Percentiles rank a stretch among this genome's conserved stretches.
phyloP scores from a whole-genome alignment of 2,329 filamentous ascomycete genomes.

The Cladophialophora immunda region DNA sequence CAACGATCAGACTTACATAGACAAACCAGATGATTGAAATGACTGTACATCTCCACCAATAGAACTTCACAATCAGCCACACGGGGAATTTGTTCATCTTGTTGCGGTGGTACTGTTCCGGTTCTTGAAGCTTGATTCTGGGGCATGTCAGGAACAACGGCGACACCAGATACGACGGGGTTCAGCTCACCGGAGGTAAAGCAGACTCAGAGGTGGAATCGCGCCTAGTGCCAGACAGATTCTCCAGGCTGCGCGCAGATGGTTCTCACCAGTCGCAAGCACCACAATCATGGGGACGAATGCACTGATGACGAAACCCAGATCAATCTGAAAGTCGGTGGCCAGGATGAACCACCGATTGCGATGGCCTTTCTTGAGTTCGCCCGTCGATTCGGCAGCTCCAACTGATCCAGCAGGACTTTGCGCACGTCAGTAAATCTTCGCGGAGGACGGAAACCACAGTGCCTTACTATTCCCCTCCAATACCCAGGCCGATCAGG shows the following conservation, averaged over 20 bases:
- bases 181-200: conserved; percentile 66
- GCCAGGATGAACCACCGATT: conserved; percentile 93
- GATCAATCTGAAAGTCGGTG: conserved; percentile 87
- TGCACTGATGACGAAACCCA: conserved; percentile 81
- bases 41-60: conserved; percentile 73
- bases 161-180: neutral
- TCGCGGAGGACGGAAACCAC: neutral
- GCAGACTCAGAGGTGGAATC: conserved; percentile 75
- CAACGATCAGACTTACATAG: conserved; percentile 57
- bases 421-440: neutral
- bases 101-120: conserved; percentile 76
- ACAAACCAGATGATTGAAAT: conserved; percentile 85
- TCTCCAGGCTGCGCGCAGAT: conserved; percentile 81
- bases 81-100: conserved; percentile 71
- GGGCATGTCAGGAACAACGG: neutral
- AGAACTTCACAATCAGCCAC: conserved; percentile 67
- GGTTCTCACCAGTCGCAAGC: conserved; percentile 65
- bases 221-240: conserved; percentile 79
- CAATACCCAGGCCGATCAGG: conserved; percentile 82
- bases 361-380: conserved; percentile 78
- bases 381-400: conserved; percentile 82
- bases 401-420: conserved; percentile 74
- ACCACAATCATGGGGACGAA: conserved; percentile 76
- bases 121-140: conserved; percentile 73
- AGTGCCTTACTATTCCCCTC: conserved; percentile 56